These are phyloP conservation scores for Dryadomyces sulphureus DNA, from an alignment of 2,329 filamentous ascomycete species.

Conservation along the genomic window DNA sequence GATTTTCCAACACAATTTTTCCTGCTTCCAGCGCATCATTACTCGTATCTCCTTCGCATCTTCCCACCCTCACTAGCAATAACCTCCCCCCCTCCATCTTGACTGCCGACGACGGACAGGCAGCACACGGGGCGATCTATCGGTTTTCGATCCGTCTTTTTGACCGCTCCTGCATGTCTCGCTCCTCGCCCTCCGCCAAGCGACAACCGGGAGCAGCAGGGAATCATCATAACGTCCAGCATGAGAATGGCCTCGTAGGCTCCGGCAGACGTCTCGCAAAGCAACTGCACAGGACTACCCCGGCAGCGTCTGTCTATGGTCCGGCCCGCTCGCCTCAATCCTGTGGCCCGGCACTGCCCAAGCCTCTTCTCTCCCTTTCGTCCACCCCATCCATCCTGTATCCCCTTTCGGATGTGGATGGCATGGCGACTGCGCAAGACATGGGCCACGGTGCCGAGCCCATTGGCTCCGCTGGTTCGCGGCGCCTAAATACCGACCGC, in stretches of 20 bases:
- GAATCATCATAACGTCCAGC: constrained; percentile 57
- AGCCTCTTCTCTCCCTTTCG: too few species aligned
- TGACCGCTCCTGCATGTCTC: constrained; percentile 41
- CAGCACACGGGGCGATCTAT: not conserved
- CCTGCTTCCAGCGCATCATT: not conserved
- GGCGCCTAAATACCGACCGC: not conserved
- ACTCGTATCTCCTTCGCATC: not conserved
- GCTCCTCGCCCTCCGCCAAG: constrained; percentile 42
- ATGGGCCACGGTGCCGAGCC: not conserved
- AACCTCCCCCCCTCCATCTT: not conserved
- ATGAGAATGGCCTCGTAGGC: constrained; percentile 79
- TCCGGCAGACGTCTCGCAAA: constrained; percentile 47
- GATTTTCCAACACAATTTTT: not conserved
- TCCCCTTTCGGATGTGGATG: not conserved
- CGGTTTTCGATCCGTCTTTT: constrained; percentile 16
- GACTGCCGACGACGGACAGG: not conserved
- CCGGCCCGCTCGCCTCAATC: constrained; percentile 1
- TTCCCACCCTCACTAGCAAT: not conserved
- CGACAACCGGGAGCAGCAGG: constrained; percentile 41
- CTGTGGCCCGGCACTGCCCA: not conserved
- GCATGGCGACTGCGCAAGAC: not conserved
- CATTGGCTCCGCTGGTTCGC: not conserved
- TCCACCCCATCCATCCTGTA: not conserved
- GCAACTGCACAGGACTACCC: constrained; percentile 17
- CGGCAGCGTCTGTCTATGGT: constrained; percentile 17